Base-by-base conservation (phyloP, 805 yeast genomes). In the Metschnikowia lochheadii region DNA sequence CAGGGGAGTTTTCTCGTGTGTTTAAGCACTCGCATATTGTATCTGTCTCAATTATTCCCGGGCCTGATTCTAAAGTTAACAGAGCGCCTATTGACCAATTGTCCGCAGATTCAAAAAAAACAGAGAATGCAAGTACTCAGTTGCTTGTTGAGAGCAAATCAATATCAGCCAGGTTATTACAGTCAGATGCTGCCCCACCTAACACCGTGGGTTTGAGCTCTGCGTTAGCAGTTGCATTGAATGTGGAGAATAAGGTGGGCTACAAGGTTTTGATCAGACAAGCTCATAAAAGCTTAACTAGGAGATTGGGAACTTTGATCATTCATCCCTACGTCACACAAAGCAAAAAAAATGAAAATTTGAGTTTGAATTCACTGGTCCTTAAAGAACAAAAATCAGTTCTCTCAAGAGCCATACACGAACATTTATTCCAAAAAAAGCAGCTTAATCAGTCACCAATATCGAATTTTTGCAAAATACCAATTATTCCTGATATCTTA, bases 281-380 rank as follows among this genome's bases (percentile, higher is more conserved):
- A 10, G 72, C 82, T 0, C 51, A 65, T 3, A 66, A 61, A 5
- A 65, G 61, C 23, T 70, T 77, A 6, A 53, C 63, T 5, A 70
- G 65, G 52, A 55, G 59, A 40, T 77, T 84, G 0, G 54, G 72
- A 1, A 60, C 72, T 0, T 60, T 83, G 14, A 63, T 72, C 0
- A 55, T 87, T 4, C 84, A 81, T 55, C 89, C 88, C 3, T 81
- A 74, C 50, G 72, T 75, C 18, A 73, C 80, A 0, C 75, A 69
- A 36, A 65, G 77, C 1, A 71, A 72, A 44, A 62, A 69, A 23
- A 55, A 48, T 3, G 63, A 57, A 11, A 64, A 58, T 46, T 57
- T 68, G 17, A 69, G 60, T 34, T 59, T 72, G 17, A 62, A 63
- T 51, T 59, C 67, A 0, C 35, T 54, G 7, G 63, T 65, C 33